Percentiles rank a stretch among this genome's conserved stretches.
phyloP scores from a whole-genome alignment of 768 basidiomycete genomes.

The Tulasnella sp. region DNA sequence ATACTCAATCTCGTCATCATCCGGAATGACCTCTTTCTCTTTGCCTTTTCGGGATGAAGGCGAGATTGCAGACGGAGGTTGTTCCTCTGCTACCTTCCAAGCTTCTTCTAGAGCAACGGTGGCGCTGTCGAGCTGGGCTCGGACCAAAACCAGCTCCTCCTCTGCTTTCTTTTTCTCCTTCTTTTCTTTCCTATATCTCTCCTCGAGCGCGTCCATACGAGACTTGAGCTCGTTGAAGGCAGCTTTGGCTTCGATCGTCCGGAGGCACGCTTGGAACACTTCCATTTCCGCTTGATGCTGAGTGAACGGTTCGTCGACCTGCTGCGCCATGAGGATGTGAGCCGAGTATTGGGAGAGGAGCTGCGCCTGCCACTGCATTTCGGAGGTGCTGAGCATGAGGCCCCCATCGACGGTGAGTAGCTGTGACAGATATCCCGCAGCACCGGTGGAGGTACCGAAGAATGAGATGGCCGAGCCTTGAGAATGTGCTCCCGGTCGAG shows the following conservation, averaged over 20 bases:
- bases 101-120: not conserved
- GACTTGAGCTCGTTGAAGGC: conserved; percentile 30
- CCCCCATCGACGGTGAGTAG: conserved; percentile 10
- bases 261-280: conserved; percentile 40
- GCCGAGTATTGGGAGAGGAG: conserved; percentile 50
- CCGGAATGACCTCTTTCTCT: not conserved
- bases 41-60: not conserved
- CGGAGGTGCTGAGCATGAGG: conserved; percentile 22
- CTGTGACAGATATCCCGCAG: conserved; percentile 11
- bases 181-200: not conserved
- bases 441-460: conserved; percentile 17
- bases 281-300: not conserved
- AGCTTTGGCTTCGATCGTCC: conserved; percentile 33
- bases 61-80: not conserved
- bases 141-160: not conserved
- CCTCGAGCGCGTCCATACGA: conserved; percentile 12
- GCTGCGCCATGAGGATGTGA: conserved; percentile 36
- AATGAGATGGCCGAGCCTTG: conserved; percentile 49
- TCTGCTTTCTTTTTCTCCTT: not conserved
- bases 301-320: not conserved
- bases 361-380: conserved; percentile 48
- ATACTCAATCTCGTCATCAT: not conserved
- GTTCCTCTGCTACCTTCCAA: not conserved
- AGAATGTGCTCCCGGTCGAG: conserved; percentile 42
- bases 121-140: not conserved